These are phyloP conservation scores for Chaetomium fimeti DNA, from an alignment of 495 filamentous ascomycete genomes.

Conservation along the genomic window DNA sequence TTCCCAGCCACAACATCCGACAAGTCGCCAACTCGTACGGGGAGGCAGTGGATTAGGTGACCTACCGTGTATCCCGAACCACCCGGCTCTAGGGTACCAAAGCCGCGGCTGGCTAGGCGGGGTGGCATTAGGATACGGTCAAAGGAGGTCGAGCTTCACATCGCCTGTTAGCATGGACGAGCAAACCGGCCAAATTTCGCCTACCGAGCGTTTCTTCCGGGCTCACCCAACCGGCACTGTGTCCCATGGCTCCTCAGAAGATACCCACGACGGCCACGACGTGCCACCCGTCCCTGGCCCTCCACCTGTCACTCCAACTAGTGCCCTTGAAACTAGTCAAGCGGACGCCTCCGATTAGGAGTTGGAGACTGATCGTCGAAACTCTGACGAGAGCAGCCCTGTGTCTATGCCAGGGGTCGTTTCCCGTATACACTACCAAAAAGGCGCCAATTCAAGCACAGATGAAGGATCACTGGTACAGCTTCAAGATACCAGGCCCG, in stretches of 20 bases:
- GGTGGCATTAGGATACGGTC: too few species aligned
- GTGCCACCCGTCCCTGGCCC: neutral
- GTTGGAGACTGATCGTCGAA: neutral
- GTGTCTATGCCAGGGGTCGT: neutral
- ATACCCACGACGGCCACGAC: slow-evolving; percentile 38
- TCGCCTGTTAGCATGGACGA: slow-evolving; percentile 46
- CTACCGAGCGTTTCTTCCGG: neutral
- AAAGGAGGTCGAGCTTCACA: slow-evolving; percentile 41
- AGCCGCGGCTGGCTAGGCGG: too few species aligned
- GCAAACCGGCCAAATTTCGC: slow-evolving; percentile 24
- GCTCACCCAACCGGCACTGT: slow-evolving; percentile 22
- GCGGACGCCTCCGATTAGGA: slow-evolving; percentile 8
- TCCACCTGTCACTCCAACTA: too few species aligned
- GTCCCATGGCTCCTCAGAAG: slow-evolving; percentile 56
- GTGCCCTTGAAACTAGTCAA: neutral
- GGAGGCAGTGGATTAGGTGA: neutral
- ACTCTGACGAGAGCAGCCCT: neutral
- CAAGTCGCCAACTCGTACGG: neutral
- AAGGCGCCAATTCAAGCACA: neutral
- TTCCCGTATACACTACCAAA: neutral
- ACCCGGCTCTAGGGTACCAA: too few species aligned
- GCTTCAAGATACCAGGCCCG: too few species aligned
- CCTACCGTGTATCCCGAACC: too few species aligned
- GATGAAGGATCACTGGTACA: neutral
- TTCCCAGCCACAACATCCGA: neutral